Conservation (phyloP, 2,329 filamentous ascomycete species). For the Colletotrichum echinochloae region DNA sequence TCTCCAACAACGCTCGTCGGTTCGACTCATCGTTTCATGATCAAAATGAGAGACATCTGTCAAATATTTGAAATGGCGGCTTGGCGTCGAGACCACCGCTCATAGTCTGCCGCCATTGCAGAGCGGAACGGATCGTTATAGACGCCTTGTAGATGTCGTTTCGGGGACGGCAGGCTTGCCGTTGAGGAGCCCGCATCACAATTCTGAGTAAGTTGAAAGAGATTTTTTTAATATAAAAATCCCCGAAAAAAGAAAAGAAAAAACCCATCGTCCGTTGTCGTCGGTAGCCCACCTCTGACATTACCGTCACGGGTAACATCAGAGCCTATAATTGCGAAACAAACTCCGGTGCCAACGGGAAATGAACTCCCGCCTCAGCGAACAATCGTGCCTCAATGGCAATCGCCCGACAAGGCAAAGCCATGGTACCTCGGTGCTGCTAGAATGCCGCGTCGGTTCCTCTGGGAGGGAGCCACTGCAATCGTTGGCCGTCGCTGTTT, state of each 20-base stretch:
- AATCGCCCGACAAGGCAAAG: background rate
- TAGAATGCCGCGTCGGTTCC: background rate
- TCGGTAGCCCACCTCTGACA: background rate
- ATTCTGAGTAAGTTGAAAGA: too few species aligned
- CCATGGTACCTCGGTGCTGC: background rate
- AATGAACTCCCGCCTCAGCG: background rate
- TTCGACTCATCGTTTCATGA: too few species aligned
- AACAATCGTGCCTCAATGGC: background rate
- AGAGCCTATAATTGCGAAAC: background rate
- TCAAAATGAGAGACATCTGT: background rate
- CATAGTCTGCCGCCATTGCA: conserved; percentile 1
- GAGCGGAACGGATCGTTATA: conserved; percentile 32
- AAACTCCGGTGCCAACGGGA: background rate
- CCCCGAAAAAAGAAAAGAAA: too few species aligned
- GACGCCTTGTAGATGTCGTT: background rate
- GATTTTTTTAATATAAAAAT: too few species aligned
- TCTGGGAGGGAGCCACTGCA: background rate
- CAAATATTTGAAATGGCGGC: background rate
- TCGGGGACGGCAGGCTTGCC: background rate
- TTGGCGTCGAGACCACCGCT: background rate
- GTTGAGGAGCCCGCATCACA: too few species aligned
- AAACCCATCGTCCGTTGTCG: background rate
- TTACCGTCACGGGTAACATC: background rate
- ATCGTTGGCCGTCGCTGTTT: background rate
- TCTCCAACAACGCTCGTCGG: background rate